phyloP scores from a whole-genome alignment of 2,329 filamentous ascomycete genomes.

The Fusarium praegraminearum region DNA sequence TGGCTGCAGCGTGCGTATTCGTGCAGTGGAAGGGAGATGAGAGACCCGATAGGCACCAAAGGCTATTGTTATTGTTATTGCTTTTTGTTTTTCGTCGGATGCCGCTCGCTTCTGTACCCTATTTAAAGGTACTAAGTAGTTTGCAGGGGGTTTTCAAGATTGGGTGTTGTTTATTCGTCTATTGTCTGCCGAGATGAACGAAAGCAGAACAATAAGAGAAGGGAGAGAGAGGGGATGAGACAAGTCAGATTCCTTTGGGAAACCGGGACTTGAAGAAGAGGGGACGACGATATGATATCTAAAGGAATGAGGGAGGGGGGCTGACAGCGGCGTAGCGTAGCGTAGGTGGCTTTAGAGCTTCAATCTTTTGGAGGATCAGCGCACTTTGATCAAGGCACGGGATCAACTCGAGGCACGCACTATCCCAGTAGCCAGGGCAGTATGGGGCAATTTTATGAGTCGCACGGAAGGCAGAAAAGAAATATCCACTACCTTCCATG shows the following conservation, averaged over 20 bases:
- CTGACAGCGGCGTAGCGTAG: slow-evolving; percentile 31
- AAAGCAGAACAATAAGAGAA: slow-evolving; percentile 17
- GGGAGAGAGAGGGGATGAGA: slow-evolving; percentile 10
- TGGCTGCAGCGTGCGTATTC: slow-evolving; percentile 30
- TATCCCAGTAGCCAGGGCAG: slow-evolving; percentile 28
- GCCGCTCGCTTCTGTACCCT: slow-evolving; percentile 28
- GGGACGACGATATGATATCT: slow-evolving; percentile 8
- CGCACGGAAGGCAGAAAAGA: slow-evolving; percentile 20
- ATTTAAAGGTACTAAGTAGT: neutral
- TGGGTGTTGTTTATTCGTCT: slow-evolving; percentile 34
- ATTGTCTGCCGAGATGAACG: slow-evolving; percentile 32
- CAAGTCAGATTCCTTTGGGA: slow-evolving; percentile 13
- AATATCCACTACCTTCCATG: slow-evolving; percentile 16
- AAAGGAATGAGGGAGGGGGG: slow-evolving; percentile 23
- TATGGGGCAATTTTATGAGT: slow-evolving; percentile 34
- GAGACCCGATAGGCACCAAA: slow-evolving; percentile 8
- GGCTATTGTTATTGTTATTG: slow-evolving; percentile 25
- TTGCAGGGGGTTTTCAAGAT: slow-evolving; percentile 21
- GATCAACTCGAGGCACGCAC: slow-evolving; percentile 38
- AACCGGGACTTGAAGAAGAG: slow-evolving; percentile 2
- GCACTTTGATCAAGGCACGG: slow-evolving; percentile 43
- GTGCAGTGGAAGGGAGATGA: slow-evolving; percentile 21
- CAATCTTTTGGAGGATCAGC: slow-evolving; percentile 37
- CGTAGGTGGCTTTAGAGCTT: slow-evolving; percentile 40
- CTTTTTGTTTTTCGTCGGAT: slow-evolving; percentile 33